Base-by-base conservation (phyloP, 2,329 filamentous ascomycete species). In the Xylariomycetidae sp. region DNA sequence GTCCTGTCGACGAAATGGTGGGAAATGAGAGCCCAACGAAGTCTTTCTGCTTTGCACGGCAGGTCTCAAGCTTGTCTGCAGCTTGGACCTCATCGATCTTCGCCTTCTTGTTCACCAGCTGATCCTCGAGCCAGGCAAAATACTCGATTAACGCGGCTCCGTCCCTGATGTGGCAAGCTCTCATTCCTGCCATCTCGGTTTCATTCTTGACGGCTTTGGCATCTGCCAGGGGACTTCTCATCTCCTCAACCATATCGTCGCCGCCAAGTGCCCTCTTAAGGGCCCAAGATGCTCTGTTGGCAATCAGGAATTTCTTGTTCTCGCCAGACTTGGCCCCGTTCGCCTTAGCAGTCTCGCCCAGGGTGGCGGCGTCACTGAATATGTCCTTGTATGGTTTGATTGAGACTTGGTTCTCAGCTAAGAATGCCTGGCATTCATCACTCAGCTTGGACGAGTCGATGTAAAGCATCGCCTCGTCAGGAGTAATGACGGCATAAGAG, bases 161-260 rank as follows among this genome's bases (percentile, higher is more conserved):
- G 52, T 98, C 92, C 43, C 92, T 79, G 47, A 96, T 78, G 56
- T 98, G 92, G 55, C 92, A 96, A 37, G 84, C 76, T 40, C 88
- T 77, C 92, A 98, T 96, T 40, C 92, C 92, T 49, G 86, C 78
- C 27, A 95, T 67, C 58, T 98, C 92, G 0, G 76, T 79, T 35
- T 86, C 78, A 49, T 95, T 98, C 65, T 98, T 98, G 57, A 96
- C 70, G 6, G 92, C 88, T 65, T 98, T 98, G 22, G 88, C 78
- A 60, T 95, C 89, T 4, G 80, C 81, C 37, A 98, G 76, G 1
- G 88, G 89, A 50, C 89, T 95, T 46, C 90, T 74, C 14, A 84
- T 67, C 53, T 95, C 89, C 34, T 95, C 88, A 2, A 94, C 86
- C 39, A 81, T 78, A 7, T 83, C 76, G 29, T 92, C 85, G 6